Evolutionary conservation across 108 stramenopile species (phyloP), one percentile per base, ranked within the genome.

Genomic region (Poteriospumella lacustris): DNA sequence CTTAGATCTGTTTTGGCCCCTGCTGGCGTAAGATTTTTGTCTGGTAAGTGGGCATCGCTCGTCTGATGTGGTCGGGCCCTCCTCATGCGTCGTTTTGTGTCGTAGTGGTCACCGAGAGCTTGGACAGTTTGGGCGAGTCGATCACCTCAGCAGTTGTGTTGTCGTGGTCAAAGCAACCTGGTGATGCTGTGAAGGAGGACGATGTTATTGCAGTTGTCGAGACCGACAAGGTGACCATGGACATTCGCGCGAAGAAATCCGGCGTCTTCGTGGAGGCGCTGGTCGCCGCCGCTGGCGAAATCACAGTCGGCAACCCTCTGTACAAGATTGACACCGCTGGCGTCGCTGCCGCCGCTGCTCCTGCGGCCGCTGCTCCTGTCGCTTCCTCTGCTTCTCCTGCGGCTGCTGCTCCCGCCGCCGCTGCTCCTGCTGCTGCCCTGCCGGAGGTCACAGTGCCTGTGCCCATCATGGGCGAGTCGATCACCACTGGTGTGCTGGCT

Each of bases 91-190:
- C n/a, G n/a, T n/a, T 56, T 56, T 19, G 19, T 56, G 52, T 64
- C 28, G 67, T 15, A 0, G 78, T 39, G 73, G 59, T 75, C 12
- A 82, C 58, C 29, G 76, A 86, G 38, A 43, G 77, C 39, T 85
- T 87, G 2, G 86, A 86, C 42, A 79, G 81, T 58, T 81, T 89
- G 80, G 87, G 87, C 58, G 98, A 99, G 81, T 94, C 93, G 78
- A 99, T 99, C 84, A 94, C 96, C 9, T 94, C 95, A 77, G 97
- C 95, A 26, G 93, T 93, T n/a, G 89, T 99, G 52, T 94, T 95
- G 15, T 91, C 95, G 78, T 90, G 96, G 87, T 29, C 24, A 19
- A 87, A 86, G 82, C 2, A 58, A 2, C 56, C 72, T n/a, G 83
- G 85, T n/a, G 83, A 84, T 34, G 44, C 52, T n/a, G 82, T 85